Base-by-base conservation (phyloP, 305 asterid species). In the Salvia sclarea region DNA sequence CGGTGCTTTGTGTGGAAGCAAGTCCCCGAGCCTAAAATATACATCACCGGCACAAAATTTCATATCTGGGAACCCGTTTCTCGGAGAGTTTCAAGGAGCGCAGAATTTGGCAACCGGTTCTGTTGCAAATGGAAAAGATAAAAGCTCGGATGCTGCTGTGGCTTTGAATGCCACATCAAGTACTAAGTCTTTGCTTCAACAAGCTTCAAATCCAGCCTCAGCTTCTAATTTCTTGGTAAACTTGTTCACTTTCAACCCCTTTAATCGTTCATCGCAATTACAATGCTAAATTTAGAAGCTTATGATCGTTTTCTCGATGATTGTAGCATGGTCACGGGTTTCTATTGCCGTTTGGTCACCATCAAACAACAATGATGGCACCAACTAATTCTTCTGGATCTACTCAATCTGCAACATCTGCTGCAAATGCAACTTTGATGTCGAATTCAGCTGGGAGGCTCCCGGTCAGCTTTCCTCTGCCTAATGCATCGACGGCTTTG, bases 171-270 rank as follows among this genome's bases (percentile, higher is more conserved):
- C 75, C 53, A 12, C 76, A 10, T 17, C 64, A 40, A 66, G 33
- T 65, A 65, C 62, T 4, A 78, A 61, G 68, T 66, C 66, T 35
- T 54, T 65, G 66, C 77, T 75, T 69, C 85, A 79, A 74, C 93
- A 82, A 67, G 62, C 79, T 65, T 14, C 70, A 37, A 75, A 68
- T 75, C 85, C 68, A 49, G 74, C 79, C 68, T 49, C 81, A 64
- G 69, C 82, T 56, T 59, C 76, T 66, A 79, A 72, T 71, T 61
- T 76, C 55, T 66, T 69, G 84, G 94, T 87, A 76, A 69, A 75
- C 60, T 73, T 21, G 28, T 66, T 28, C 20, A 0, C 8, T 28
- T 13, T 37, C 74, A 69, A 40, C 53, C 49, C 30, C 68, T 31
- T 50, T 21, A 20, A 22, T 38, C 41, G 54, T 70, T 52, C 8